These are phyloP conservation scores for Candida sanyaensis DNA, from an alignment of 1,139 yeast species.

Conservation along the genomic window DNA sequence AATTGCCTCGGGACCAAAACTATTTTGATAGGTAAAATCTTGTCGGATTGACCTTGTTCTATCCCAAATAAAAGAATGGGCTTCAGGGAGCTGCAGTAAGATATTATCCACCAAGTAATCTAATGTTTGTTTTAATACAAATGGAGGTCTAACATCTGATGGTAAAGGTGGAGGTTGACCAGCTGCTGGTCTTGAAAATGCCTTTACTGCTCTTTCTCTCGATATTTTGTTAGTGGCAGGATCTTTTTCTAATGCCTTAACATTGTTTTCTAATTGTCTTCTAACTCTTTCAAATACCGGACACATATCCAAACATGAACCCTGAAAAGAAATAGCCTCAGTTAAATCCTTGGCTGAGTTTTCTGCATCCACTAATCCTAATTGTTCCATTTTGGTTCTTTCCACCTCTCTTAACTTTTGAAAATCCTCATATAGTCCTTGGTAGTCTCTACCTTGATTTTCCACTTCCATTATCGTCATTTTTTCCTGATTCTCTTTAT, in stretches of 20 bases:
- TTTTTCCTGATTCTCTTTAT: constrained; percentile 38
- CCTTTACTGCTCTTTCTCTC: constrained; percentile 72
- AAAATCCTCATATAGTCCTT: constrained; percentile 51
- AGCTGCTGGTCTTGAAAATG: constrained; percentile 96
- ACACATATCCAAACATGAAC: constrained; percentile 93
- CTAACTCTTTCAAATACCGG: constrained; percentile 91
- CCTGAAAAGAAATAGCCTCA: constrained; percentile 86
- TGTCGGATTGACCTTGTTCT: constrained; percentile 97
- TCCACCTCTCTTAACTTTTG: constrained; percentile 78
- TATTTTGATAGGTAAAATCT: constrained; percentile 95
- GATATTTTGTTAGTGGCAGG: constrained; percentile 65
- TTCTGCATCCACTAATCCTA: constrained; percentile 87
- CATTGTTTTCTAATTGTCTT: constrained; percentile 86
- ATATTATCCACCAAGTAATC: constrained; percentile 68
- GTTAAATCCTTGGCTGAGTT: constrained; percentile 77
- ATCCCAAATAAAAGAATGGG: constrained; percentile 97
- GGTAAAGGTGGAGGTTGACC: constrained; percentile 99
- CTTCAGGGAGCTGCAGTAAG: constrained; percentile 69
- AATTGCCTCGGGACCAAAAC: constrained; percentile 89
- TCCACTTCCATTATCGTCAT: constrained; percentile 39
- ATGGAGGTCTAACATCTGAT: constrained; percentile 95
- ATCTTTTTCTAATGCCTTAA: constrained; percentile 75
- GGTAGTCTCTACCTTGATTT: constrained; percentile 38
- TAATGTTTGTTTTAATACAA: constrained; percentile 62
- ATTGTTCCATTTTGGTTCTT: constrained; percentile 74